Conservation (phyloP, 345 rosid genomes). For the Syzygium jambos region DNA sequence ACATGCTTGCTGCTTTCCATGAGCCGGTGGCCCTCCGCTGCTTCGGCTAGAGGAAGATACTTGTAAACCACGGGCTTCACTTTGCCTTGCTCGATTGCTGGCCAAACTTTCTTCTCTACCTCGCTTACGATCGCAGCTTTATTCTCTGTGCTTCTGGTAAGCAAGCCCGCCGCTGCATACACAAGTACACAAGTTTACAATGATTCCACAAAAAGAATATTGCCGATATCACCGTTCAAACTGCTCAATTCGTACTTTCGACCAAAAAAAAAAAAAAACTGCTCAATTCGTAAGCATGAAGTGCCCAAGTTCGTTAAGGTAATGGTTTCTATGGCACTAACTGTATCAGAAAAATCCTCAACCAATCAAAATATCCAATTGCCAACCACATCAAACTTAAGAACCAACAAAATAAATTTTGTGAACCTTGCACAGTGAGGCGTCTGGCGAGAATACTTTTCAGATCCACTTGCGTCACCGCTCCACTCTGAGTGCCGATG, state of each 20-base stretch:
- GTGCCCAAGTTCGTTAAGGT: background rate
- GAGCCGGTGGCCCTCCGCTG: slow-evolving; percentile 65
- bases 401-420: background rate
- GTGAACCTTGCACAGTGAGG: slow-evolving; percentile 69
- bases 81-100: slow-evolving; percentile 50
- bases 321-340: background rate
- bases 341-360: background rate
- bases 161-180: slow-evolving; percentile 63
- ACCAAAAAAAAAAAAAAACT: too few relatives aligned
- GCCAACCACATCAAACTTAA: background rate
- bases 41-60: slow-evolving; percentile 42
- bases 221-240: background rate
- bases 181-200: background rate
- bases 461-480: slow-evolving; percentile 44
- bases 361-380: background rate
- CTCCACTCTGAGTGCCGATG: slow-evolving; percentile 65
- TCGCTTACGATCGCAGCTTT: slow-evolving; percentile 60
- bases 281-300: background rate
- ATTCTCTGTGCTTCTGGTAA: slow-evolving; percentile 59
- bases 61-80: slow-evolving; percentile 61
- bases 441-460: slow-evolving; percentile 59
- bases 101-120: slow-evolving; percentile 76
- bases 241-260: background rate
- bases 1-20: slow-evolving; percentile 71
- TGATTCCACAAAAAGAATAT: background rate